Base-by-base conservation (phyloP, 176 grass and related monocot genomes). In the Neostapfia colusana region DNA sequence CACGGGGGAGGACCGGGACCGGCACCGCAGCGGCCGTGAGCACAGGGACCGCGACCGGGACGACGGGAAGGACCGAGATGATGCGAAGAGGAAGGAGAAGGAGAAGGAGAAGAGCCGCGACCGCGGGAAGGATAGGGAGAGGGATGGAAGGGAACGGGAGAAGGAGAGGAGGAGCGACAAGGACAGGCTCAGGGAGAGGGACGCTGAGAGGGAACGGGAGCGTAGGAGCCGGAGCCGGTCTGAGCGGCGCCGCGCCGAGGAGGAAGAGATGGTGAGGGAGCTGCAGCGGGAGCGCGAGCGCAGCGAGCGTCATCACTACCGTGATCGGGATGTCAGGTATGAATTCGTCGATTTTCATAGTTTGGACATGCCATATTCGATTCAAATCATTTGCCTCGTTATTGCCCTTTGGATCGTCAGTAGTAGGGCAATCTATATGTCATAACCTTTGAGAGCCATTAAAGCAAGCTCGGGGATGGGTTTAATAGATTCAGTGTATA, bases 311-410 rank as follows among this genome's bases (percentile, higher is more conserved):
- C 75, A 79, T 73, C 81, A 63, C 49, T 89, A 90, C 61, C 67
- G 85, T 15, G 90, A 89, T 51, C 90, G 81, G 39, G 88, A 89
- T 83, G 91, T 89, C 82, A 94, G 95, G 95, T 94, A 49, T 61
- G 39, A 26, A 31, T 82, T 89, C 73, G 20, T 70, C 35, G 43
- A 41, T 31, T 31, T 4, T 31, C 1, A 25, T 31, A 27, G 21
- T 50, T 77, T 4, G 31, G 31, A 31, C 3, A 3, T 1, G 2
- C 3, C 31, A 24, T 0, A 37, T 77, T 1, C 23, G 59, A 24
- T 77, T 65, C 59, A 15, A 37, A 12, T 20, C 14, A 4, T 35
- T 46, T 65, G 63, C 21, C 44, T 64, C 1, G 6, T 63, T 34
- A 54, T 2, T 4, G 45, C 18, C 26, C 26, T 77, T 46, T 64